Evolutionary conservation across 345 rosid genomes (phyloP).

Genomic region (Eucalyptus erythrocorys): DNA sequence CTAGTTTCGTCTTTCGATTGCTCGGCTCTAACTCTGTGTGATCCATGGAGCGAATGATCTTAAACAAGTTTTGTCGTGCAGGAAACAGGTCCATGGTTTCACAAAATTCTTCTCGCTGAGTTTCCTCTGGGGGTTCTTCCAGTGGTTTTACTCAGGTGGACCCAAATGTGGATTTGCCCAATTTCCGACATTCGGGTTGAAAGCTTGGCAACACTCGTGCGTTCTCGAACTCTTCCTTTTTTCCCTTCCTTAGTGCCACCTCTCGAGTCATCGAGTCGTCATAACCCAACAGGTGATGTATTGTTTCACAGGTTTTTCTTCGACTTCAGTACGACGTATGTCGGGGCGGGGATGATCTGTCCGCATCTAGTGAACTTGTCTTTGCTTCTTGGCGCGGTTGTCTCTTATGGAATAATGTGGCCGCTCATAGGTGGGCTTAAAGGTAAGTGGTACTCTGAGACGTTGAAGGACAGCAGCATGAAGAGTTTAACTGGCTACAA

Average conservation of each 20-base stretch:
- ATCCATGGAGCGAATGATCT: background rate
- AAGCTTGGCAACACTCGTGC: conserved; percentile 30
- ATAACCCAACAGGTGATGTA: background rate
- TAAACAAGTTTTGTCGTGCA: background rate
- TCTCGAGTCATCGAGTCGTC: background rate
- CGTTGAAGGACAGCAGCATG: conserved; percentile 19
- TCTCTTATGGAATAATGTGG: conserved; percentile 46
- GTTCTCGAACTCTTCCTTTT: background rate
- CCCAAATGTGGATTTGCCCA: conserved; percentile 28
- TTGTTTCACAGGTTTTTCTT: conserved; percentile 27
- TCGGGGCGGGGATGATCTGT: conserved; percentile 46
- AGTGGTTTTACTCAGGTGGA: conserved; percentile 40
- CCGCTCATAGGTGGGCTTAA: conserved; percentile 18
- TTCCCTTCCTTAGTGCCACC: background rate
- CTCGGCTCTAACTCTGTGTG: background rate
- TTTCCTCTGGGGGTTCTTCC: conserved; percentile 39
- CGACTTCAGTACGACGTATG: conserved; percentile 31
- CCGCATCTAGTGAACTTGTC: conserved; percentile 40
- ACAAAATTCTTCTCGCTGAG: conserved; percentile 22
- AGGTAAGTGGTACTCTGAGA: conserved; percentile 28
- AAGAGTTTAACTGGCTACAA: conserved; percentile 37
- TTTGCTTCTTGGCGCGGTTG: conserved; percentile 34
- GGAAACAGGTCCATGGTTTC: conserved; percentile 39
- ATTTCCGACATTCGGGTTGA: conserved; percentile 32
- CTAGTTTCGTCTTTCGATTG: background rate